Conservation (phyloP, 1,284 basidiomycete genomes). For the Apiotrichum porosum region DNA sequence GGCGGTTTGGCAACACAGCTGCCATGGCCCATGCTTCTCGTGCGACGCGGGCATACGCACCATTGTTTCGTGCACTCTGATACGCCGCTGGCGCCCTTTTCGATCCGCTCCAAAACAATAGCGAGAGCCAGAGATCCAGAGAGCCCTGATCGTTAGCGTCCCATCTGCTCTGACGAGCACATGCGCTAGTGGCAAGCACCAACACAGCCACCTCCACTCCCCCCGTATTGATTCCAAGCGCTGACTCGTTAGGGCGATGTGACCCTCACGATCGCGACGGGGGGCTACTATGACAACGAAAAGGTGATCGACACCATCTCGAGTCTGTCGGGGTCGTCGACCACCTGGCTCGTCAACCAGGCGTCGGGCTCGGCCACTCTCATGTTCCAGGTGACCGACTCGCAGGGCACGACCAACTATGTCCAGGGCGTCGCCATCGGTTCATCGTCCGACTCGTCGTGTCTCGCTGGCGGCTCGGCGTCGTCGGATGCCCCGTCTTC, state of each 20-base stretch:
- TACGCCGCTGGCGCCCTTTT: no score
- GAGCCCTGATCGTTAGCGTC: no score
- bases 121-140: no score
- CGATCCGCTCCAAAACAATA: no score
- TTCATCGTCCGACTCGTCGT: constrained; percentile 25
- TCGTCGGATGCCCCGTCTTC: background rate
- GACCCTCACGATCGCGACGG: constrained; percentile 34
- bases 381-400: constrained; percentile 43
- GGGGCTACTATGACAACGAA: constrained; percentile 37
- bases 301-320: constrained; percentile 20
- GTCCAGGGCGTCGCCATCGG: constrained; percentile 40
- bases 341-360: constrained; percentile 35
- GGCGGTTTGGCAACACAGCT: no score
- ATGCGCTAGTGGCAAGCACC: no score
- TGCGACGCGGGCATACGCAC: no score
- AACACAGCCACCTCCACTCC: no score
- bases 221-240: no score
- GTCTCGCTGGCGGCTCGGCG: constrained; percentile 12
- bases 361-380: constrained; percentile 25
- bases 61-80: no score
- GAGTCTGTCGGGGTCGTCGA: constrained; percentile 13
- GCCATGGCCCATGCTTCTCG: no score
- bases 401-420: constrained; percentile 34
- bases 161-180: no score
- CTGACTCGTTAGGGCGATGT: constrained; percentile 38